phyloP scores from a whole-genome alignment of 2,329 filamentous ascomycete species.

The Pseudopyricularia cyperi region DNA sequence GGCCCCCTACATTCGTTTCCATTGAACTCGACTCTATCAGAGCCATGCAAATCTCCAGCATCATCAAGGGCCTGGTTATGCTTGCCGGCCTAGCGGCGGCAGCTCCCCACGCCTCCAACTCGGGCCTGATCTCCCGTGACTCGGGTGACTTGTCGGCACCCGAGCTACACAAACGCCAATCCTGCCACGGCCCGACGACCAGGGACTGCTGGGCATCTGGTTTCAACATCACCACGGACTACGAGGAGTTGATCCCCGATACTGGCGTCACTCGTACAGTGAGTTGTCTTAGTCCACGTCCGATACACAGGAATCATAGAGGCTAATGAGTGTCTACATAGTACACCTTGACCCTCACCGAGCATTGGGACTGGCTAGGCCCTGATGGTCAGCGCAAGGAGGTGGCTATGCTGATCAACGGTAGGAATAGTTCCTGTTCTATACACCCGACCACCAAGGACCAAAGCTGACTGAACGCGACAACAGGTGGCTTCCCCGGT shows the following conservation, averaged over 20 bases:
- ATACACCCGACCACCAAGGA: too few species aligned
- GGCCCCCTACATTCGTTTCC: background rate
- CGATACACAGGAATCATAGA: background rate
- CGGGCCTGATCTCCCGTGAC: background rate
- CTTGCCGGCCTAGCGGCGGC: background rate
- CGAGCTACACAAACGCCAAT: constrained; percentile 1
- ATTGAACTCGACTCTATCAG: background rate
- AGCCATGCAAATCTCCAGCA: background rate
- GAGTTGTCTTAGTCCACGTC: background rate
- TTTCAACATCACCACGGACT: constrained; percentile 11
- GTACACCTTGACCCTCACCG: constrained; percentile 9
- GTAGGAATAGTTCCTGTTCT: background rate
- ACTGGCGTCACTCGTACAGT: constrained; percentile 7
- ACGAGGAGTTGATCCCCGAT: constrained; percentile 6
- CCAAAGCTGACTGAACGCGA: background rate
- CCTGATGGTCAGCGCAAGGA: constrained; percentile 8
- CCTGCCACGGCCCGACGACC: constrained; percentile 8
- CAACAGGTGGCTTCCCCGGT: constrained; percentile 6
- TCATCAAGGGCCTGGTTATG: constrained; percentile 1
- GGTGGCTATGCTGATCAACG: constrained; percentile 12
- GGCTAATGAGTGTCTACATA: background rate
- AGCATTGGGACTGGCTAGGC: constrained; percentile 8
- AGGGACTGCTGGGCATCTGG: constrained; percentile 9
- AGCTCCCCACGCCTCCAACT: background rate
- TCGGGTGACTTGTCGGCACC: background rate